Evolutionary conservation across 1,284 basidiomycete species (phyloP).

Genomic region (Cryptococcus wingfieldii): DNA sequence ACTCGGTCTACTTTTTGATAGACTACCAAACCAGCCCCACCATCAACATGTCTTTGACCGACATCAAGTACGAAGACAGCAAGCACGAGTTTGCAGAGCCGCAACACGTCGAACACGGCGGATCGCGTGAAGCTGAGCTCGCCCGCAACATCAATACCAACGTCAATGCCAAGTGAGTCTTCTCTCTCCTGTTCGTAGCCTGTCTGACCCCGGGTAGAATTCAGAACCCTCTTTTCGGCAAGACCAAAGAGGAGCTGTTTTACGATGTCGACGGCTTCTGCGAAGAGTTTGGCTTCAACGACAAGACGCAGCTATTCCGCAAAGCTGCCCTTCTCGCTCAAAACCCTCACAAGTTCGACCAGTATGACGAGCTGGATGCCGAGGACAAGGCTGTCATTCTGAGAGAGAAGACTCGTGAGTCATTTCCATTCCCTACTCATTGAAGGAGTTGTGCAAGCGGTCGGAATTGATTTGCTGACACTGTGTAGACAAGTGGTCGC

Average conservation of each 20-base stretch:
- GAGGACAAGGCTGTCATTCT: constrained; percentile 54
- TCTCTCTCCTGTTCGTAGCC: not conserved
- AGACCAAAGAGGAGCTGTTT: constrained; percentile 43
- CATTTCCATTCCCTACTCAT: not conserved
- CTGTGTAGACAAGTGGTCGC: constrained; percentile 55
- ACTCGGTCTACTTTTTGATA: too few relatives aligned
- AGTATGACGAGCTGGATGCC: constrained; percentile 56
- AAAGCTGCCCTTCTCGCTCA: constrained; percentile 64
- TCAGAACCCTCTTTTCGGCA: constrained; percentile 5
- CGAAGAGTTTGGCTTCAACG: constrained; percentile 44
- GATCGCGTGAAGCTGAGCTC: not conserved
- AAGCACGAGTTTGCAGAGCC: too few relatives aligned
- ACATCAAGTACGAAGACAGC: too few relatives aligned
- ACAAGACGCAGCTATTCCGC: constrained; percentile 51
- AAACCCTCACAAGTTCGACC: constrained; percentile 56
- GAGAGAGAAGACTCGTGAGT: constrained; percentile 53
- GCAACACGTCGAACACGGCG: too few relatives aligned
- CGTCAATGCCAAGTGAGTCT: not conserved
- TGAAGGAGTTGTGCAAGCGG: not conserved
- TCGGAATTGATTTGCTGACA: not conserved
- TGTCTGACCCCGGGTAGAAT: not conserved
- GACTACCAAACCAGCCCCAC: too few relatives aligned
- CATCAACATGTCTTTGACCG: too few relatives aligned
- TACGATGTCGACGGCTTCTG: constrained; percentile 59
- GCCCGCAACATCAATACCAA: not conserved